Evolutionary conservation across 2,329 filamentous ascomycete genomes (phyloP).

Genomic region (Hymenoscyphus scutula): DNA sequence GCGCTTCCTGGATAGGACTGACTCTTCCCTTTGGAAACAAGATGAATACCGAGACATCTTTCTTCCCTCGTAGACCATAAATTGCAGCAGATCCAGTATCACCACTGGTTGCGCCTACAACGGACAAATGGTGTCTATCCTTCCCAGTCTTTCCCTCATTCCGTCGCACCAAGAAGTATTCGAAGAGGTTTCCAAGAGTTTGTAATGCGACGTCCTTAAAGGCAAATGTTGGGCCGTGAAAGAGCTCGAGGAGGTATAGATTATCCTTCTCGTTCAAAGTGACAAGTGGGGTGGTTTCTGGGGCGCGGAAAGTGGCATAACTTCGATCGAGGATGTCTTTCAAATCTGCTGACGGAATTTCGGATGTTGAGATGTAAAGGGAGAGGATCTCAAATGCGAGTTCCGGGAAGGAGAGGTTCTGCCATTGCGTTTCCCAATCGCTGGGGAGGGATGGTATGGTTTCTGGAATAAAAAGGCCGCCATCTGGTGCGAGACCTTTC

Average conservation of each 20-base stretch:
- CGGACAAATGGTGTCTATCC: slow-evolving; percentile 72
- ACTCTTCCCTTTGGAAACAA: slow-evolving; percentile 89
- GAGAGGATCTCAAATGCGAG: slow-evolving; percentile 82
- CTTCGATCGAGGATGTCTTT: slow-evolving; percentile 79
- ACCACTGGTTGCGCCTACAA: slow-evolving; percentile 82
- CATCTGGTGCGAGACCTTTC: slow-evolving; percentile 82
- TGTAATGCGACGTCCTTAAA: slow-evolving; percentile 96
- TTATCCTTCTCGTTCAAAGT: slow-evolving; percentile 70
- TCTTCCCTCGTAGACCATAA: slow-evolving; percentile 90
- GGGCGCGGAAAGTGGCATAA: slow-evolving; percentile 83
- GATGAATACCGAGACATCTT: slow-evolving; percentile 95
- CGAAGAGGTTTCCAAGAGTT: slow-evolving; percentile 93
- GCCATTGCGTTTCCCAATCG: slow-evolving; percentile 70
- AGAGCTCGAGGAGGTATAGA: slow-evolving; percentile 86
- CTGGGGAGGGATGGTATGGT: slow-evolving; percentile 65
- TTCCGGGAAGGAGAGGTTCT: slow-evolving; percentile 73
- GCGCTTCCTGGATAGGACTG: slow-evolving; percentile 87
- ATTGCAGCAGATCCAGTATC: slow-evolving; percentile 95
- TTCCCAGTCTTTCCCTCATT: slow-evolving; percentile 66
- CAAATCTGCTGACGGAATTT: slow-evolving; percentile 79
- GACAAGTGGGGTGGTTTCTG: slow-evolving; percentile 75
- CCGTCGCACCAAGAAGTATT: slow-evolving; percentile 76
- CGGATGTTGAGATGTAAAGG: slow-evolving; percentile 78
- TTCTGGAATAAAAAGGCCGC: slow-evolving; percentile 86
- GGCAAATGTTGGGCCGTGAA: slow-evolving; percentile 92